Evolutionary conservation across 2,329 filamentous ascomycete genomes (phyloP), one percentile per base, ranked within the genome.

Genomic region (Clarireedia hainanense): DNA sequence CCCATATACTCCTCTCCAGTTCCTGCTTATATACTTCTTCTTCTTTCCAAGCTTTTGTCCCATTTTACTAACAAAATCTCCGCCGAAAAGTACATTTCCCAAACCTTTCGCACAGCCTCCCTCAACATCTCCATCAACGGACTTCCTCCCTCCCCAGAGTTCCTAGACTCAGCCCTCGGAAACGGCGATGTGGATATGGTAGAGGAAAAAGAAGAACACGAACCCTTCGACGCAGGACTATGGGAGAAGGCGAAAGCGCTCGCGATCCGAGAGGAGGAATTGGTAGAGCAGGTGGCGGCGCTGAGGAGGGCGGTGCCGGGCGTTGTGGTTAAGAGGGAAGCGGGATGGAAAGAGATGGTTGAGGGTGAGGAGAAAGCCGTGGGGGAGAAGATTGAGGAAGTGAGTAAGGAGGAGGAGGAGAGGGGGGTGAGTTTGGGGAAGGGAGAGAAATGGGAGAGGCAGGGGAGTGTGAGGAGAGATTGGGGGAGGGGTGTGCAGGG

Each of bases 81-180:
- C 12, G 12, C 20, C 15, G 23, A 26, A 12, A 15, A 85, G 81
- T 86, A 84, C 73, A 84, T 86, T 65, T 71, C 73, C 59, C 75
- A 76, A 49, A 84, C 82, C 12, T 85, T 85, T 69, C 72, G 73
- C 53, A 74, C 81, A 59, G 80, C 81, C 27, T 71, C 76, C 2
- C 76, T 78, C 9, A 84, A 83, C 71, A 76, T 86, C 55, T 75
- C 75, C 58, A 83, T 86, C 66, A 86, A 86, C 72, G 83, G 83
- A 55, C 72, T 60, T 69, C 67, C 74, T 55, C 63, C 76, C 45
- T 59, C 71, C 14, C 65, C 68, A 5, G 61, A 68, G 47, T 73
- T 76, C 65, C 68, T 68, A 4, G n/a, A 60, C 10, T 50, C 55
- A 4, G 56, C 64, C n/a, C 58, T 77, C 51, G 47, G 20, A 12